A percentile compares a stretch with the other conserved stretches of the same genome.
These are phyloP conservation scores for Zymoseptoria tritici DNA, from an alignment of 2,329 filamentous ascomycete genomes.

Conservation along the genomic window DNA sequence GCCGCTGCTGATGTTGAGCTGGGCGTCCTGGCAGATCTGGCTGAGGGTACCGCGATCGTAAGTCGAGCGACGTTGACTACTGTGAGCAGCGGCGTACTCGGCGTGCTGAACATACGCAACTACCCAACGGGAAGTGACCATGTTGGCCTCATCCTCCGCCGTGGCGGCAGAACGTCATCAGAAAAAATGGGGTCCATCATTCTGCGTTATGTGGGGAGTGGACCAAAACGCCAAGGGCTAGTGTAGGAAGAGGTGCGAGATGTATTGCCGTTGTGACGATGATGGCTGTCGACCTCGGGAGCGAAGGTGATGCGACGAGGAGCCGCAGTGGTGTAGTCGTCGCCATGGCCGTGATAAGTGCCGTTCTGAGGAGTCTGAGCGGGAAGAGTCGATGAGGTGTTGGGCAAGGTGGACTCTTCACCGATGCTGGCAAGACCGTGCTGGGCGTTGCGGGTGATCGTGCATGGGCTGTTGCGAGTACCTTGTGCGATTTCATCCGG, in stretches of 20 bases:
- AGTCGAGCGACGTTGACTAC: not conserved
- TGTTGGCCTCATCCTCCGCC: constrained; percentile 10
- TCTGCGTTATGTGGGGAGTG: not conserved
- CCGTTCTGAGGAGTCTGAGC: too few species aligned
- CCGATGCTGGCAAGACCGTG: too few species aligned
- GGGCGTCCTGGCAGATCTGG: not conserved
- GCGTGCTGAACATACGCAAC: constrained; percentile 12
- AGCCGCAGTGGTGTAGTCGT: not conserved
- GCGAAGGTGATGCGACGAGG: not conserved
- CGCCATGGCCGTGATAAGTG: too few species aligned
- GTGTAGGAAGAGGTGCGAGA: too few species aligned
- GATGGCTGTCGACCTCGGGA: not conserved
- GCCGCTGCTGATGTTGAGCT: not conserved
- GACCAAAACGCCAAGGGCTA: not conserved
- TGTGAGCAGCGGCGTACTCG: constrained; percentile 13
- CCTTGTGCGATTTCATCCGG: not conserved
- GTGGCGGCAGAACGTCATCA: constrained; percentile 9
- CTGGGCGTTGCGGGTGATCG: not conserved
- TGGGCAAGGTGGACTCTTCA: too few species aligned
- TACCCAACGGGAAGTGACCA: constrained; percentile 1
- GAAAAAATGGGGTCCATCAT: not conserved
- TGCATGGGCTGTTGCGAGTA: too few species aligned
- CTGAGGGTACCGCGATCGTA: not conserved
- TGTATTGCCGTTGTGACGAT: too few species aligned
- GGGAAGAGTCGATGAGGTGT: too few species aligned